These are phyloP conservation scores for Zalerion maritima DNA, from an alignment of 495 filamentous ascomycete species.

Conservation along the genomic window DNA sequence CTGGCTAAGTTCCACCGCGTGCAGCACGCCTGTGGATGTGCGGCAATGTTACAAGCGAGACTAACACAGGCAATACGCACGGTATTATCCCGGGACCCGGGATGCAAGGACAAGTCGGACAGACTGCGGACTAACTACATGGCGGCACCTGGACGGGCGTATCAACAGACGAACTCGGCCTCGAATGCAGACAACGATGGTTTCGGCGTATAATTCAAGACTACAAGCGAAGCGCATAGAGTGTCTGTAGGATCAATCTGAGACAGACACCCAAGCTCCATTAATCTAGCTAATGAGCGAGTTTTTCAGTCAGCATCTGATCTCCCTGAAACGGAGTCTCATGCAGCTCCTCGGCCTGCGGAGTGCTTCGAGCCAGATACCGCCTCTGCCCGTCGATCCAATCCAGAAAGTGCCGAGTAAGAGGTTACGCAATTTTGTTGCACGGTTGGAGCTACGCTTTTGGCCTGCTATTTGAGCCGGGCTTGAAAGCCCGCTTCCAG, in stretches of 20 bases:
- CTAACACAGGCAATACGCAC: too few relatives aligned
- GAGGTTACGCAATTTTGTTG: conserved; percentile 79
- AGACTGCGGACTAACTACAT: too few relatives aligned
- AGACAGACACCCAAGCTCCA: background rate
- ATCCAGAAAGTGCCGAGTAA: conserved; percentile 64
- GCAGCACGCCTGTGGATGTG: too few relatives aligned
- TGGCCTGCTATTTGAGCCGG: conserved; percentile 68
- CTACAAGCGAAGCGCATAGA: too few relatives aligned
- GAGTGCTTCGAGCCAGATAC: conserved; percentile 72
- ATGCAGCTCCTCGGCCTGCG: conserved; percentile 63
- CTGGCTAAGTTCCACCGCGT: too few relatives aligned
- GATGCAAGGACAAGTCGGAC: too few relatives aligned
- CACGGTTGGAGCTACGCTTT: conserved; percentile 75
- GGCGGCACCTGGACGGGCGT: too few relatives aligned
- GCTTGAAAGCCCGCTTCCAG: conserved; percentile 77
- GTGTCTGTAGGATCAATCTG: background rate
- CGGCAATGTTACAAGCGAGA: too few relatives aligned
- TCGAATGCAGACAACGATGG: too few relatives aligned
- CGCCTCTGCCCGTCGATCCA: conserved; percentile 66
- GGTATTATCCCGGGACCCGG: too few relatives aligned
- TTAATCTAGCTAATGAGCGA: background rate
- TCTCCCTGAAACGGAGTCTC: conserved; percentile 46
- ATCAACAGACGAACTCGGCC: too few relatives aligned
- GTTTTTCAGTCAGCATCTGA: background rate
- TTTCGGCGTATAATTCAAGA: too few relatives aligned